Base-by-base conservation (phyloP, 495 filamentous ascomycete species). In the Penicillium cinerascens region DNA sequence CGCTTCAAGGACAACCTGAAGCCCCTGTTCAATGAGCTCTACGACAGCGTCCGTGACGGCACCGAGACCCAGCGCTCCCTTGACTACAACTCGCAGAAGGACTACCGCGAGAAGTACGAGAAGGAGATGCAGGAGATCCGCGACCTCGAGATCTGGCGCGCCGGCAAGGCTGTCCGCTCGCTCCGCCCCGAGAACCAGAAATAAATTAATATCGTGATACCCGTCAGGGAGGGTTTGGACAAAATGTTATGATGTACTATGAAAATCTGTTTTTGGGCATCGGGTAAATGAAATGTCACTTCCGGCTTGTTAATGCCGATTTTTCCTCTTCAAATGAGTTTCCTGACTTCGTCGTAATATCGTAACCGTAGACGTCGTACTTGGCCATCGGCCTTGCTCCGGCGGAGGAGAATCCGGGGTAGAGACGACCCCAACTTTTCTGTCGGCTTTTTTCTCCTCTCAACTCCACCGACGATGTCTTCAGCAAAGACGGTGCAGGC, bases 71-170 rank as follows among this genome's bases (percentile, higher is more conserved):
- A 88, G 84, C 83, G 91, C 68, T 87, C 89, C 45, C 85, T 97
- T 67, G 89, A 96, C 68, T 97, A 92, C 82, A 97, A 96, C 82
- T 83, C 84, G 60, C 88, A 95, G 73, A 79, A 84, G 57, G 88
- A 98, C 75, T 97, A 97, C 82, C 84, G 93, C 56, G 79, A 96
- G 84, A 89, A 88, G 78, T 97, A 89, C 70, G 89, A 96, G 84
- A 78, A 86, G 67, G 93, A 98, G 85, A 84, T 98, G 82, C 75
- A 93, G 75, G 92, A 97, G 77, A 97, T 98, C 77, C 84, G 90
- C 60, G 82, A 89, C 63, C 77, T 97, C 71, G 93, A 98, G 83
- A 97, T 98, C 82, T 98, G 93, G 93, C 84, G 87, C 60, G 93
- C 95, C 52, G 93, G 93, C 69, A 97, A 97, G 87, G 88, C 95